phyloP scores from a whole-genome alignment of 2,329 filamentous ascomycete genomes.

The Penicillium sp. region DNA sequence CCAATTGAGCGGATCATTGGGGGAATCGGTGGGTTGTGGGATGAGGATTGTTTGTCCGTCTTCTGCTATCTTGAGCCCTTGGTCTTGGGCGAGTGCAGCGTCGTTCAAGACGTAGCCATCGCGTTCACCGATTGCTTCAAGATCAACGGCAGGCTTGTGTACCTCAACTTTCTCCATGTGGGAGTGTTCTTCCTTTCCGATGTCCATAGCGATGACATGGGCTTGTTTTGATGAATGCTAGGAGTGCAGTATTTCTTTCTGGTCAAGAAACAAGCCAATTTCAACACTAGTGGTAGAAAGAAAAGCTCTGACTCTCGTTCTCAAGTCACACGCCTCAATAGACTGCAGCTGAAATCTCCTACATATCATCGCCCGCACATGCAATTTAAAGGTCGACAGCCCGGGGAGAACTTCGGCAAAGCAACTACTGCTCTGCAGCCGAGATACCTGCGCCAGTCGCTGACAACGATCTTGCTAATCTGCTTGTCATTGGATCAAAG shows the following conservation, averaged over 20 bases:
- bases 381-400: no score
- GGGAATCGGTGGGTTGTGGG: conserved; percentile 44
- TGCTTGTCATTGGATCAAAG: neutral
- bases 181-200: neutral
- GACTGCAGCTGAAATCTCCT: no score
- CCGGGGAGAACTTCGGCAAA: conserved; percentile 1
- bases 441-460: neutral
- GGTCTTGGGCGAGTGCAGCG: conserved; percentile 8
- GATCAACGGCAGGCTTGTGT: neutral
- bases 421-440: neutral
- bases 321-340: no score
- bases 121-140: conserved; percentile 12
- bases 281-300: no score
- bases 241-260: no score
- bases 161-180: neutral
- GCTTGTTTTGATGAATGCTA: no score
- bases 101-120: conserved; percentile 18
- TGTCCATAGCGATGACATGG: neutral
- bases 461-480: conserved; percentile 8
- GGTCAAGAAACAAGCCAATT: no score
- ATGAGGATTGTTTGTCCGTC: conserved; percentile 43
- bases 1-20: conserved; percentile 47
- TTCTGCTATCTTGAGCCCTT: conserved; percentile 29
- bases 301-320: no score
- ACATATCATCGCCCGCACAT: no score